A percentile compares a stretch with the other conserved stretches of the same genome.
Evolutionary conservation across 2,329 filamentous ascomycete species (phyloP).

Genomic region (Pseudomassariella vexata): DNA sequence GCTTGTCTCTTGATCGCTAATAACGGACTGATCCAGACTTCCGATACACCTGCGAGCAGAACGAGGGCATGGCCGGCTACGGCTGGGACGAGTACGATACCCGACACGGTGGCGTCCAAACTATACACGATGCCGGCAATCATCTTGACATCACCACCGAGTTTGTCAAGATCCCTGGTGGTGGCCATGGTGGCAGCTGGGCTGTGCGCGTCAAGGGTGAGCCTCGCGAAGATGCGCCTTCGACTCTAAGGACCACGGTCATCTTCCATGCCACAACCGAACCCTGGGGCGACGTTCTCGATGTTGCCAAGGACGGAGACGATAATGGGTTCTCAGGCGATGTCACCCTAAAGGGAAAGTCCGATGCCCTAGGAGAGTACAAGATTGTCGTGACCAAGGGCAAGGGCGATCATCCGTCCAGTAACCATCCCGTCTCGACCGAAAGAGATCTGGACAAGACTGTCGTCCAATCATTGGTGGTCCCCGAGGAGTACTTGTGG

Average conservation of each 20-base stretch:
- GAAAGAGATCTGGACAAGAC: conserved; percentile 71
- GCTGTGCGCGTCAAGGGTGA: conserved; percentile 80
- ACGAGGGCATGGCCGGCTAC: conserved; percentile 89
- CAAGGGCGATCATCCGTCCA: conserved; percentile 51
- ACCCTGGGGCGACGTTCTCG: conserved; percentile 59
- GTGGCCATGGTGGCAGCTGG: conserved; percentile 84
- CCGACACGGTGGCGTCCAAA: conserved; percentile 78
- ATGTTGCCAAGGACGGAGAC: conserved; percentile 47
- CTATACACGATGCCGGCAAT: conserved; percentile 86
- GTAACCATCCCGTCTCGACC: conserved; percentile 60
- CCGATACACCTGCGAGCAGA: conserved; percentile 92
- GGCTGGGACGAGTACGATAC: conserved; percentile 98
- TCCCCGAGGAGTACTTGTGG: conserved; percentile 70
- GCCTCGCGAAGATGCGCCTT: conserved; percentile 62
- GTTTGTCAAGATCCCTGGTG: conserved; percentile 89
- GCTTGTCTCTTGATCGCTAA: conserved; percentile 6
- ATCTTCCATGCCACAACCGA: conserved; percentile 82
- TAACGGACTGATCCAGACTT: conserved; percentile 53
- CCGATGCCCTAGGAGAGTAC: conserved; percentile 70
- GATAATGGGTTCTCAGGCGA: conserved; percentile 47
- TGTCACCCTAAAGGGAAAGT: conserved; percentile 66
- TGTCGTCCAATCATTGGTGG: conserved; percentile 63
- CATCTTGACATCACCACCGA: conserved; percentile 85
- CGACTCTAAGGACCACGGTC: conserved; percentile 67
- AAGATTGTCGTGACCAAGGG: conserved; percentile 72